Evolutionary conservation across 2,329 filamentous ascomycete species (phyloP), one percentile per base, ranked within the genome.

Genomic region (Magnaporthiopsis poae): DNA sequence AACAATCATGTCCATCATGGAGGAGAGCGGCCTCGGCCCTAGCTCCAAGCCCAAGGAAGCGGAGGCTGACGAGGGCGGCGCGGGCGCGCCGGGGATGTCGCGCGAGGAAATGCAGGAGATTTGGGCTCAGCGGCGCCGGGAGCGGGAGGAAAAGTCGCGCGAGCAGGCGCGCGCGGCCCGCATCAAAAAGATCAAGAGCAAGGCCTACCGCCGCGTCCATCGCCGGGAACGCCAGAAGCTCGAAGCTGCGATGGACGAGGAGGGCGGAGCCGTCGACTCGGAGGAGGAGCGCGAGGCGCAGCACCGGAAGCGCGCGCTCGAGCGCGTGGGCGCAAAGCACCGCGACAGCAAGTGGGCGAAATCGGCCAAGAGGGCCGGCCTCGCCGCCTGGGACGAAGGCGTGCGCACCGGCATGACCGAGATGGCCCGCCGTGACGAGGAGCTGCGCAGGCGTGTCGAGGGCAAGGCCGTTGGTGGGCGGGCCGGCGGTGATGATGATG

Each of bases 181-280:
- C 31, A 92, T 99, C 78, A 96, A 97, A 80, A 98, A 98, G 81
- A 99, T 99, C 80, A 99, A 99, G 83, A 96, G 91, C 75, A 99
- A 97, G 77, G 86, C 92, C 0, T 99, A 96, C 75, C 90, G 94
- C 66, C 89, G 93, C 61, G 89, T 98, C 18, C 94, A 98, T 77
- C 88, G 94, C 56, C 96, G 90, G 74, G 90, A 88, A 76, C 80
- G 84, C 66, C 75, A 86, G 68, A 76, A 87, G 75, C 84, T 82
- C 21, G 76, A 79, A 21, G 78, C 78, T 25, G 82, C 84, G 73
- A 82, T 73, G 66, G 81, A 82, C 77, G 82, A 81, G 25, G 85
- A 84, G 64, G 83, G 83, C 13, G 85, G 84, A 29, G 83, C 84
- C 71, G 80, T 86, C 31, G 85, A 86, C 70, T 90, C 88, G 0